Percentiles rank a stretch among this genome's conserved stretches.
phyloP scores from a whole-genome alignment of 23 red algal genomes.

The Gracilaria gracilis region DNA sequence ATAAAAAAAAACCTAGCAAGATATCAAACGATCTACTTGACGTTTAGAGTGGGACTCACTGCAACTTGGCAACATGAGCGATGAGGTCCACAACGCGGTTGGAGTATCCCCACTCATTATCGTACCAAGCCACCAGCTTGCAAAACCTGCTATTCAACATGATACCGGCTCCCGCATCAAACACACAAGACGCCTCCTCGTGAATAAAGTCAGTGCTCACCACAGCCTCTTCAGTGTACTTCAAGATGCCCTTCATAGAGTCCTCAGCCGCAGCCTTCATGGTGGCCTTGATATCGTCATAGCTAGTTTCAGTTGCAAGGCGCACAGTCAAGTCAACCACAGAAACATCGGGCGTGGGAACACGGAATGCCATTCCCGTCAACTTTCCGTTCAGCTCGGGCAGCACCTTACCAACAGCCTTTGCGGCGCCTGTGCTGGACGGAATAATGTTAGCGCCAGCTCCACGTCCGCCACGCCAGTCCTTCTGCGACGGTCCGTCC shows the following conservation, averaged over 20 bases:
- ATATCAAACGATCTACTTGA: neutral
- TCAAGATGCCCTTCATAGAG: constrained; percentile 90
- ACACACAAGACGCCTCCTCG: constrained; percentile 89
- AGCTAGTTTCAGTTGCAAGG: constrained; percentile 84
- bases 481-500: constrained; percentile 94
- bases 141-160: constrained; percentile 97
- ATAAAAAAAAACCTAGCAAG: neutral
- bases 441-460: constrained; percentile 95
- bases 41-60: constrained; percentile 25
- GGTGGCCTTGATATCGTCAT: constrained; percentile 97
- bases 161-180: constrained; percentile 97
- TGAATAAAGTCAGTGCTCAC: constrained; percentile 98
- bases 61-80: constrained; percentile 84
- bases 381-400: constrained; percentile 99
- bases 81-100: constrained; percentile 99
- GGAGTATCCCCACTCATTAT: constrained; percentile 99
- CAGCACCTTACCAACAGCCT: constrained; percentile 99
- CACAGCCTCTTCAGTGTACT: constrained; percentile 96
- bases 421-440: constrained; percentile 95
- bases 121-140: constrained; percentile 98
- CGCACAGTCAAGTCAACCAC: constrained; percentile 97
- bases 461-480: constrained; percentile 98
- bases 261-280: constrained; percentile 97
- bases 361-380: constrained; percentile 99
- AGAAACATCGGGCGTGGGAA: constrained; percentile 97